These are phyloP conservation scores for Venturia pyrina DNA, from an alignment of 2,329 filamentous ascomycete genomes.

Conservation along the genomic window DNA sequence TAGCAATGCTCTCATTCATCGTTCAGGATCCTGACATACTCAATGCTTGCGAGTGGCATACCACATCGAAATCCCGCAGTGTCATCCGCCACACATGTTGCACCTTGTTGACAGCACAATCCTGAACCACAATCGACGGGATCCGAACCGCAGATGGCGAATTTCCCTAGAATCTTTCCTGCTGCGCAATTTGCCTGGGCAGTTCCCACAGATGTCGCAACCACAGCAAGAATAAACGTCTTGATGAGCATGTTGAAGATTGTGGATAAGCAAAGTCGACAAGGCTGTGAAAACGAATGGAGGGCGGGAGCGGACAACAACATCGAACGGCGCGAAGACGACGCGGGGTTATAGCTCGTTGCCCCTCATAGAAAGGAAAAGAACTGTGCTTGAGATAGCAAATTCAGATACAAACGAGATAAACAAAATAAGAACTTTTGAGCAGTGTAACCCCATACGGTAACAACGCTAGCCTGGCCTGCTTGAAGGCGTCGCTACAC, in stretches of 20 bases:
- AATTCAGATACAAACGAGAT: neutral
- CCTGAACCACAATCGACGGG: slow-evolving; percentile 12
- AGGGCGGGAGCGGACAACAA: neutral
- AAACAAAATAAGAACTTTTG: neutral
- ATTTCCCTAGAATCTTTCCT: slow-evolving; percentile 10
- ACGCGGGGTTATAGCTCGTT: neutral
- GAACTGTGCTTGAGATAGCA: neutral
- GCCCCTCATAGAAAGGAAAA: neutral
- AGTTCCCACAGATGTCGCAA: neutral
- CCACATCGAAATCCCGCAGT: neutral
- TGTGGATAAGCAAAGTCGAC: neutral
- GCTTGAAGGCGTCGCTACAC: neutral
- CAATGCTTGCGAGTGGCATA: neutral
- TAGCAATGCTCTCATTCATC: neutral
- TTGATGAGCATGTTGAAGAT: slow-evolving; percentile 4
- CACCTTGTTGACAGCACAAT: slow-evolving; percentile 9
- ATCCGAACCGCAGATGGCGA: slow-evolving; percentile 9
- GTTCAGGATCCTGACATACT: neutral
- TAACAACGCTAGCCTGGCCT: neutral
- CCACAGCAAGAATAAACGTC: slow-evolving; percentile 1
- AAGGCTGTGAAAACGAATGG: neutral
- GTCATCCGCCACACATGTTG: slow-evolving; percentile 8
- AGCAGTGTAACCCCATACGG: neutral
- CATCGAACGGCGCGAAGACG: neutral
- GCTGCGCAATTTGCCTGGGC: neutral